A percentile compares a stretch with the other conserved stretches of the same genome.
Evolutionary conservation across 225 moss, liverwort and hornwort genomes (phyloP).

Genomic region (Climacium dendroides): DNA sequence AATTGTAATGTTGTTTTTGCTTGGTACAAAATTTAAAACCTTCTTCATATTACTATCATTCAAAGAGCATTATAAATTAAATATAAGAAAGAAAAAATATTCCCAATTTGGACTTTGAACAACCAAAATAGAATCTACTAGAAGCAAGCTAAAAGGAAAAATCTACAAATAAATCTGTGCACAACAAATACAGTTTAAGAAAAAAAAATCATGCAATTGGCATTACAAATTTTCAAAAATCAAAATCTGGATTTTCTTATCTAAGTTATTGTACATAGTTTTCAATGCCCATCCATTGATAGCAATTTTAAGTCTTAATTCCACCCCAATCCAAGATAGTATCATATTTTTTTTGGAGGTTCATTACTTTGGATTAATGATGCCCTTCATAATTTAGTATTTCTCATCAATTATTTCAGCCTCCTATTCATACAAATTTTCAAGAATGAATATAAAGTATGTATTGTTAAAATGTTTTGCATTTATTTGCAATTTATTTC

Average conservation of each 20-base stretch:
- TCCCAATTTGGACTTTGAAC: too few species aligned
- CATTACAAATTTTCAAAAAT: too few species aligned
- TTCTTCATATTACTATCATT: too few species aligned
- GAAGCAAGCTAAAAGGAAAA: too few species aligned
- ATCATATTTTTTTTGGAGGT: not conserved
- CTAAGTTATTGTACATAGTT: not conserved
- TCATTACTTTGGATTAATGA: fast-evolving
- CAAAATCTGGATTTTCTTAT: not conserved
- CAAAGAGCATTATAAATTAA: too few species aligned
- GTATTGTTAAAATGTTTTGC: not conserved
- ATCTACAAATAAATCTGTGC: too few species aligned
- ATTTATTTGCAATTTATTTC: not conserved
- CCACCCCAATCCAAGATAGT: not conserved
- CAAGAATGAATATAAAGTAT: not conserved
- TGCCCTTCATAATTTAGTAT: not conserved
- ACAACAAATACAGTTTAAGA: too few species aligned
- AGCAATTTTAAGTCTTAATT: not conserved
- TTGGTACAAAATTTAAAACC: too few species aligned
- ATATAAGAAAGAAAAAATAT: too few species aligned
- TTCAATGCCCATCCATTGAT: not conserved
- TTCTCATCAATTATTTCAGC: not conserved
- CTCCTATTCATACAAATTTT: not conserved
- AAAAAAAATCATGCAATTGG: too few species aligned
- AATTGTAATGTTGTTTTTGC: too few species aligned
- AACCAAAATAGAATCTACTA: too few species aligned